A percentile compares a stretch with the other conserved stretches of the same genome.
These are phyloP conservation scores for Metschnikowia anglica DNA, from an alignment of 805 yeast genomes.

Conservation along the genomic window DNA sequence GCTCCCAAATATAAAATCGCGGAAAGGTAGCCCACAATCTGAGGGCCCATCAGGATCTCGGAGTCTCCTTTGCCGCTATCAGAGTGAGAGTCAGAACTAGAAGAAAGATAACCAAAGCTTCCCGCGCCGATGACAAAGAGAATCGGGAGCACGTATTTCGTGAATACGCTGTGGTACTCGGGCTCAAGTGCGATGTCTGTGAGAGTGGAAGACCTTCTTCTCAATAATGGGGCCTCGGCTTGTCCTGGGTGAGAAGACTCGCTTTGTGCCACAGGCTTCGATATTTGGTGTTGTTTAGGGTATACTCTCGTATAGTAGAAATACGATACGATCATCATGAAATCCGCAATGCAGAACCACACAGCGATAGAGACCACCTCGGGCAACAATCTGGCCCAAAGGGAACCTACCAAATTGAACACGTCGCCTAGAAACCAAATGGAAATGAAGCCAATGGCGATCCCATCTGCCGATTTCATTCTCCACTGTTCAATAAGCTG, in stretches of 20 bases:
- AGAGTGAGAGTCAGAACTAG: slow-evolving; percentile 30
- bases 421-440: slow-evolving; percentile 76
- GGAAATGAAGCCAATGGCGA: slow-evolving; percentile 62
- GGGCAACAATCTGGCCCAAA: slow-evolving; percentile 70
- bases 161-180: slow-evolving; percentile 45
- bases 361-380: slow-evolving; percentile 67
- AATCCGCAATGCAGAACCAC: slow-evolving; percentile 77
- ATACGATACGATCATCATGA: slow-evolving; percentile 55
- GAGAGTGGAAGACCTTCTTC: slow-evolving; percentile 53
- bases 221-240: slow-evolving; percentile 36
- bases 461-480: slow-evolving; percentile 71
- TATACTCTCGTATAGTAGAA: slow-evolving; percentile 53
- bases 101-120: slow-evolving; percentile 53
- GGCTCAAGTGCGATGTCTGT: slow-evolving; percentile 51
- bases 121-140: slow-evolving; percentile 65
- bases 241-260: slow-evolving; percentile 10
- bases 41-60: slow-evolving; percentile 52
- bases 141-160: slow-evolving; percentile 57
- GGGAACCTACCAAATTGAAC: slow-evolving; percentile 62
- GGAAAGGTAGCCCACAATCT: slow-evolving; percentile 66
- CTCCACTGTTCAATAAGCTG: slow-evolving; percentile 82
- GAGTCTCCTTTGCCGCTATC: slow-evolving; percentile 24
- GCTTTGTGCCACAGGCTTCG: slow-evolving; percentile 2
- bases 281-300: slow-evolving; percentile 34
- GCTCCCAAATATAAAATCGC: slow-evolving; percentile 72